Conservation (phyloP, 768 basidiomycete species). For the Megacollybia marginata region DNA sequence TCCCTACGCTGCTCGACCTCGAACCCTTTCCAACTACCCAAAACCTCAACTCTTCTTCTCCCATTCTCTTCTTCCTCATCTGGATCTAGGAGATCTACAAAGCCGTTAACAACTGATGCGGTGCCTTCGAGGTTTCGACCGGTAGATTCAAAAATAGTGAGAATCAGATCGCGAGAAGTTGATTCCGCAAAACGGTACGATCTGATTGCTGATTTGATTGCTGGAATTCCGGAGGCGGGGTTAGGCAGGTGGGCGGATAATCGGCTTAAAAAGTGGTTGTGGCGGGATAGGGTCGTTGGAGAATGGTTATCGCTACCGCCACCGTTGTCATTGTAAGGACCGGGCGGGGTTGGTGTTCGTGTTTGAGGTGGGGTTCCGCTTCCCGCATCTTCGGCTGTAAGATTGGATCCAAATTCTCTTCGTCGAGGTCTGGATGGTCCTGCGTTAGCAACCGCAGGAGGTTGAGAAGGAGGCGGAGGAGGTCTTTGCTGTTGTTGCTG, state of each 20-base stretch:
- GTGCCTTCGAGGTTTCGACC: constrained; percentile 66
- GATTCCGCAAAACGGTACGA: constrained; percentile 74
- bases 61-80: constrained; percentile 56
- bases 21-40: constrained; percentile 78
- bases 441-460: constrained; percentile 7
- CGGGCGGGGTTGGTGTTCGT: background rate
- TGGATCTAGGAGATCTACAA: constrained; percentile 56
- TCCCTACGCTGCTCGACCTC: constrained; percentile 45
- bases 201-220: constrained; percentile 68
- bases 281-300: constrained; percentile 19
- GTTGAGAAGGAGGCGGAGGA: constrained; percentile 28
- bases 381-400: background rate
- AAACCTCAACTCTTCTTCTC: constrained; percentile 62
- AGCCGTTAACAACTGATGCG: constrained; percentile 60
- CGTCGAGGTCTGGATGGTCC: background rate
- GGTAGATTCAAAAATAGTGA: constrained; percentile 79
- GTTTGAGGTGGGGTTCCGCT: background rate
- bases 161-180: constrained; percentile 77
- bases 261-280: constrained; percentile 34
- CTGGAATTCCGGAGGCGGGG: constrained; percentile 56
- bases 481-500: constrained; percentile 20
- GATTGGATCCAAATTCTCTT: background rate
- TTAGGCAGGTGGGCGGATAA: constrained; percentile 47
- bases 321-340: background rate
- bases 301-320: constrained; percentile 1